These are phyloP conservation scores for Hericium rajendrae DNA, from an alignment of 768 basidiomycete genomes.

Conservation along the genomic window DNA sequence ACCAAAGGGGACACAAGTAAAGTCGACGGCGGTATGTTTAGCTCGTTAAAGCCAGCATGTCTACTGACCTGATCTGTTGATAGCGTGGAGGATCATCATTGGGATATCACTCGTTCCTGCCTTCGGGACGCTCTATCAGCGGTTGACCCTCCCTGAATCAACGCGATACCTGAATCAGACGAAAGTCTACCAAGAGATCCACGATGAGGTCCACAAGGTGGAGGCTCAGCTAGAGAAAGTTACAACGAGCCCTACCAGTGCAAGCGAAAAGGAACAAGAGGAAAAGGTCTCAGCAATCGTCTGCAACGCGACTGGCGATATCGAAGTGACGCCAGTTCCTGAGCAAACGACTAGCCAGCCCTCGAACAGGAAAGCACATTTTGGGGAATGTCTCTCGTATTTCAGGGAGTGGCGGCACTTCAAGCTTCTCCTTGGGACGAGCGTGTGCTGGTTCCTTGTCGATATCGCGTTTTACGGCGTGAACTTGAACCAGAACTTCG, in stretches of 20 bases:
- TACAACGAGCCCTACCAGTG: neutral
- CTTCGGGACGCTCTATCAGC: conserved; percentile 65
- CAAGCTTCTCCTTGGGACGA: conserved; percentile 60
- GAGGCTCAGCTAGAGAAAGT: neutral
- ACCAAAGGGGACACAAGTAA: conserved; percentile 46
- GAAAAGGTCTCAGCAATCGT: no score
- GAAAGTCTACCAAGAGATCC: neutral
- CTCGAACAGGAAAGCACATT: neutral
- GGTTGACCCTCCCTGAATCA: conserved; percentile 64
- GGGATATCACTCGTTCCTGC: conserved; percentile 72
- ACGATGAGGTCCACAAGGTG: conserved; percentile 16
- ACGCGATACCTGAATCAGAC: conserved; percentile 41
- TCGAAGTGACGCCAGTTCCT: neutral
- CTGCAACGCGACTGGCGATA: neutral
- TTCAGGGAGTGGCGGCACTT: conserved; percentile 66
- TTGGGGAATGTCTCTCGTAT: conserved; percentile 51
- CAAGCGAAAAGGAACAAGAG: no score
- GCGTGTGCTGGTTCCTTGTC: conserved; percentile 63
- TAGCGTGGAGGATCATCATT: conserved; percentile 62
- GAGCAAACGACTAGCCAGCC: neutral
- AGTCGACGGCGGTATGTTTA: conserved; percentile 56
- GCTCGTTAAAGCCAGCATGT: no score
- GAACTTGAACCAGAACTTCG: conserved; percentile 65
- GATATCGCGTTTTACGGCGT: conserved; percentile 79
- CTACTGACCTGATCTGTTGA: no score